These are phyloP conservation scores for Pythium phragmitis DNA, from an alignment of 352 stramenopile species.

Conservation along the genomic window DNA sequence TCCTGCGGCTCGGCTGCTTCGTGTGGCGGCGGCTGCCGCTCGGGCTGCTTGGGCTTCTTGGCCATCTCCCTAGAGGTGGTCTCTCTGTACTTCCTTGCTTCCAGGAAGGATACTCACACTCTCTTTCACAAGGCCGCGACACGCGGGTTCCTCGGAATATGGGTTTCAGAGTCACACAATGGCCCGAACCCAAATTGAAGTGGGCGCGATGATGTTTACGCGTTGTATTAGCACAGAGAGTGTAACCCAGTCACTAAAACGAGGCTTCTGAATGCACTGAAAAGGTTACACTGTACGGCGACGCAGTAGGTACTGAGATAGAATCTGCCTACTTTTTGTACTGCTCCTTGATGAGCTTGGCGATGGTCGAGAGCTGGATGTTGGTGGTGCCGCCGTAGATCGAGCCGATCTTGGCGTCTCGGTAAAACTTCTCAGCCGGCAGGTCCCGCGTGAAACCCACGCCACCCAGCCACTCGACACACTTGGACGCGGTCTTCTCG, in stretches of 20 bases:
- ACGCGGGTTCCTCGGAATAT: conserved; percentile 16
- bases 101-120: not conserved
- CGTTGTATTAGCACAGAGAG: too few relatives aligned
- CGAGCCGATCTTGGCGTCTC: conserved; percentile 96
- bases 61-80: conserved; percentile 9
- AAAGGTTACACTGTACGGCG: not conserved
- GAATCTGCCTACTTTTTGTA: conserved; percentile 65
- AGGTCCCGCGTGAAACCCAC: conserved; percentile 96
- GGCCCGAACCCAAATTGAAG: conserved; percentile 30
- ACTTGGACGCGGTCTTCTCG: conserved; percentile 94
- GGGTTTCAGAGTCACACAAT: conserved; percentile 24
- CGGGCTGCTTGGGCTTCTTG: conserved; percentile 21
- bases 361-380: conserved; percentile 96
- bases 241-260: conserved; percentile 17
- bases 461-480: conserved; percentile 95
- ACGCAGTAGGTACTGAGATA: conserved; percentile 4
- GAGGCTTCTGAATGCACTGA: not conserved
- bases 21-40: conserved; percentile 2
- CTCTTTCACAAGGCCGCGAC: conserved; percentile 23
- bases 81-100: conserved; percentile 6
- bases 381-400: conserved; percentile 98
- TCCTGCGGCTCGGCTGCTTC: not conserved
- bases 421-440: conserved; percentile 95
- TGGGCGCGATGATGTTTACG: not conserved
- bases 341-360: conserved; percentile 89